Base-by-base conservation (phyloP, 305 asterid genomes). In the Fraxinus xanthoxyloides region DNA sequence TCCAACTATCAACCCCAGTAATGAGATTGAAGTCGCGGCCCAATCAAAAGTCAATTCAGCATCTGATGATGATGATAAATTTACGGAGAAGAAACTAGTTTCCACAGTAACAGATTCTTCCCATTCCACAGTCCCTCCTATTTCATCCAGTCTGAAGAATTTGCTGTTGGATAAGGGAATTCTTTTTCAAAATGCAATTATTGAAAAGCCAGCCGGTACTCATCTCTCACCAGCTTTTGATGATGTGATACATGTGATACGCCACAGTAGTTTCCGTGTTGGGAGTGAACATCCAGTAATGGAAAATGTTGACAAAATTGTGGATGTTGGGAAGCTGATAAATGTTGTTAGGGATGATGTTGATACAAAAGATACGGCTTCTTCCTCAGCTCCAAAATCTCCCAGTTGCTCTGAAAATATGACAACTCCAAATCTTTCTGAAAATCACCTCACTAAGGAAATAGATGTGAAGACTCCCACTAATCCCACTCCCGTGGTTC, bases 231-330 rank as follows among this genome's bases (percentile, higher is more conserved):
- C 93, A 17, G 91, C 90, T 72, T 88, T 87, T 56, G 93, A 84
- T 77, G 97, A 92, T 79, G 88, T 90, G 85, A 91, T 92, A 75
- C 97, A 89, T 24, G 97, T 89, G 80, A 86, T 92, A 69, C 87
- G 90, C 2, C 95, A 89, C 84, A 92, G 97, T 83, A 91, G 95
- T 80, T 88, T 87, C 85, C 93, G 88, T 61, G 91, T 92, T 31
- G 90, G 90, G 36, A 65, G 80, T 23, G 92, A 91, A 81, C 92
- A 86, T 76, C 92, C 89, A 5, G 84, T 86, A 21, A 75, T 82
- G 19, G 94, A 88, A 79, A 84, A 88, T 51, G 72, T 74, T 80
- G 95, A 88, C 72, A 90, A 82, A 78, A 84, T 84, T 59, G 35
- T 77, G 83, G 86, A 89, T 65, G 88, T 83, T 23, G 91, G 88